A percentile compares a stretch with the other conserved stretches of the same genome.
Conservation (phyloP, 2,329 filamentous ascomycete genomes). For the Scortechinia acanthostroma region DNA sequence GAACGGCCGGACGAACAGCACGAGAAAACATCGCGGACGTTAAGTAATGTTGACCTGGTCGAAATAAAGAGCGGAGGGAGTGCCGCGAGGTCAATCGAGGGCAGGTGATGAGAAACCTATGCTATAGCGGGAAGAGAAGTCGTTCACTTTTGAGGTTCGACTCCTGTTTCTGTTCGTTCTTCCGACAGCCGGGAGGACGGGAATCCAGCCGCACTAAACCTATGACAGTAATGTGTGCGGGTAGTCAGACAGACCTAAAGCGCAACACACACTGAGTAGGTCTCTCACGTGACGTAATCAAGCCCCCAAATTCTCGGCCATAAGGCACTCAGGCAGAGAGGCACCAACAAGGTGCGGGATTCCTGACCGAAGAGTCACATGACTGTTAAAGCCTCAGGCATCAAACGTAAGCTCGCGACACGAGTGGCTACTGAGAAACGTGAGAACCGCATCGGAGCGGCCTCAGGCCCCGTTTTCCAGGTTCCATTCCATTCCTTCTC, state of each 20-base stretch:
- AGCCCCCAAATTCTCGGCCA: no score
- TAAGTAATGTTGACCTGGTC: neutral
- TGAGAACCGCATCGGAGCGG: no score
- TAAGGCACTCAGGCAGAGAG: no score
- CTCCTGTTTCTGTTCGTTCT: conserved; percentile 1
- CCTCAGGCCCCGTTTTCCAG: neutral
- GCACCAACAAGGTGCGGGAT: neutral
- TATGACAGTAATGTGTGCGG: neutral
- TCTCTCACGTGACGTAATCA: no score
- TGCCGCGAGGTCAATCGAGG: neutral
- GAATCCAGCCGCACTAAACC: neutral
- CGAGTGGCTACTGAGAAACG: no score
- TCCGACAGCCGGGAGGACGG: neutral
- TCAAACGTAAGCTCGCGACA: no score
- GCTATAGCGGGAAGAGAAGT: no score
- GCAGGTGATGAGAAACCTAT: no score
- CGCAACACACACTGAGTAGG: no score
- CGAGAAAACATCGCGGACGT: neutral
- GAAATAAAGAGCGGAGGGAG: neutral
- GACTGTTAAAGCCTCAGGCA: neutral
- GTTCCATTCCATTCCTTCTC: conserved; percentile 1
- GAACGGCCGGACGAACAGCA: neutral
- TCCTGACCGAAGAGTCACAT: neutral
- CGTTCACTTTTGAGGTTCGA: no score
- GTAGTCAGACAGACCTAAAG: neutral